Percentiles rank a stretch among this genome's conserved stretches.
These are phyloP conservation scores for Oidiodendron maius DNA, from an alignment of 495 filamentous ascomycete species.

Conservation along the genomic window DNA sequence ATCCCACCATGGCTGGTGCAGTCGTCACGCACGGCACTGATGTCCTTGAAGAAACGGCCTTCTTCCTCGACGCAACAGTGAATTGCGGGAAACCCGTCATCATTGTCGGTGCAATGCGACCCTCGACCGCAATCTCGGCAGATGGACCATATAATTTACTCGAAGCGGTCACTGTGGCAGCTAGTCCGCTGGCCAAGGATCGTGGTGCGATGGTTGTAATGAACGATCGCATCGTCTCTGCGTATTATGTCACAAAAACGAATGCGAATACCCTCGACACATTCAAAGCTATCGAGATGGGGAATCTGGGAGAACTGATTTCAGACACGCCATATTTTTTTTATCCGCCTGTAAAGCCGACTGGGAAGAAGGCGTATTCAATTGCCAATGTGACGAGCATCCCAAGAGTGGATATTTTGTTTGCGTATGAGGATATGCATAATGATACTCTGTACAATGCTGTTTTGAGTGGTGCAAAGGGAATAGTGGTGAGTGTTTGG, in stretches of 20 bases:
- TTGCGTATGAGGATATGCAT: conserved; percentile 26
- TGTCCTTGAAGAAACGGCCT: conserved; percentile 44
- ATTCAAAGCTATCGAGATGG: conserved; percentile 38
- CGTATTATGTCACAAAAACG: conserved; percentile 44
- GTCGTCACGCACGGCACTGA: conserved; percentile 48
- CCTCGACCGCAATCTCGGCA: conserved; percentile 42
- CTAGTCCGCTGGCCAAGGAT: conserved; percentile 24
- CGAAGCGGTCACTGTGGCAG: conserved; percentile 41
- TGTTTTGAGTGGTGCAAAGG: conserved; percentile 31
- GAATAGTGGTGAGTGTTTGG: conserved; percentile 27
- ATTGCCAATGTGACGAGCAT: conserved; percentile 24
- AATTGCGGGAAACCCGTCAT: conserved; percentile 42
- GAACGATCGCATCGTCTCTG: conserved; percentile 44
- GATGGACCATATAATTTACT: conserved; percentile 46
- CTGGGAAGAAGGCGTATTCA: conserved; percentile 26
- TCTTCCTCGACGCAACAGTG: conserved; percentile 42
- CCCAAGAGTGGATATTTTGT: conserved; percentile 32
- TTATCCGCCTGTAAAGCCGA: conserved; percentile 29
- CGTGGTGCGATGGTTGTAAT: conserved; percentile 42
- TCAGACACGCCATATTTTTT: conserved; percentile 35
- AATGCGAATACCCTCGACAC: conserved; percentile 47
- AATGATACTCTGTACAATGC: conserved; percentile 30
- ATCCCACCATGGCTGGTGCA: conserved; percentile 36
- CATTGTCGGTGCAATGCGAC: conserved; percentile 43
- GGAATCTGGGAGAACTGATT: conserved; percentile 33